phyloP scores from a whole-genome alignment of 2,329 filamentous ascomycete genomes.

The Proliferodiscus dingleyae region DNA sequence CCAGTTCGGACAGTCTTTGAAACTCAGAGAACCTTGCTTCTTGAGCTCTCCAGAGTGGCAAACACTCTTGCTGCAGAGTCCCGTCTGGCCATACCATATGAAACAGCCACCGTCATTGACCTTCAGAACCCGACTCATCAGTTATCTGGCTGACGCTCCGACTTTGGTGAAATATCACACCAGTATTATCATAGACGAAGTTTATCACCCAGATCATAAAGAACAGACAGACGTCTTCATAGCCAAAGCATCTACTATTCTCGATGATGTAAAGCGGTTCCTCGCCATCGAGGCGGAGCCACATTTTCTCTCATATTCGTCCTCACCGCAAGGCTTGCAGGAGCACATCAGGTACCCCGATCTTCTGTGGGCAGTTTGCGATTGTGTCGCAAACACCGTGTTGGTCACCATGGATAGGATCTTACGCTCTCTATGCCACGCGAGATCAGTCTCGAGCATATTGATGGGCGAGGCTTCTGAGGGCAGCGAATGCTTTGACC shows the following conservation, averaged over 20 bases:
- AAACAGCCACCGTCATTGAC: neutral
- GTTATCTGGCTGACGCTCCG: neutral
- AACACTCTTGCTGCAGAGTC: neutral
- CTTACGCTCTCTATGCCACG: neutral
- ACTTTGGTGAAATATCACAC: neutral
- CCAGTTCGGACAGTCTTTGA: conserved; percentile 3
- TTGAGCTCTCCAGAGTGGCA: conserved; percentile 3
- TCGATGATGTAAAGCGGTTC: neutral
- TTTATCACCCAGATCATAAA: neutral
- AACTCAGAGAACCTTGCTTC: neutral
- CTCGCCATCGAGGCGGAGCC: neutral
- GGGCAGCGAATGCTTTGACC: neutral
- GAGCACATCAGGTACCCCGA: conserved; percentile 1
- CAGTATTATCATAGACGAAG: neutral
- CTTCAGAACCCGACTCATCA: neutral
- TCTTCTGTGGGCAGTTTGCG: neutral
- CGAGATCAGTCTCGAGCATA: neutral
- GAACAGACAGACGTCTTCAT: neutral
- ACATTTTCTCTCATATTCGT: neutral
- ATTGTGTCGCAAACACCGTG: conserved; percentile 2
- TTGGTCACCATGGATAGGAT: conserved; percentile 1
- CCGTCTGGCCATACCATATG: conserved; percentile 1
- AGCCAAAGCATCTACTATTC: neutral
- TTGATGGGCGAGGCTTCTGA: neutral
- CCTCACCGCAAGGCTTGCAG: neutral